phyloP scores from a whole-genome alignment of 2,329 filamentous ascomycete species.

The Arthrocladium fulminans region DNA sequence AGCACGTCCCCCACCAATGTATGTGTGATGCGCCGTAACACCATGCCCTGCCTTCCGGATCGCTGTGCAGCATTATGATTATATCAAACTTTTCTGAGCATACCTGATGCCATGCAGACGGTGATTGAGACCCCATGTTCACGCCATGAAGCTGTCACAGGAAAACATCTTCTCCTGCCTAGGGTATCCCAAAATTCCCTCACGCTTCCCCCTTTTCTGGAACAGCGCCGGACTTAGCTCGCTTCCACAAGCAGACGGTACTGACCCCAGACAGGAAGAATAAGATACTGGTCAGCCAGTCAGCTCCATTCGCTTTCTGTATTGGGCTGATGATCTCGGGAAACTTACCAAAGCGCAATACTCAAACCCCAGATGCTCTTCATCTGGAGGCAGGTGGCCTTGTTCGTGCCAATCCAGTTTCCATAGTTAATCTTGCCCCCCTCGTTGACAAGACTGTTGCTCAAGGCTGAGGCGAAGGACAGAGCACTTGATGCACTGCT shows the following conservation, averaged over 20 bases:
- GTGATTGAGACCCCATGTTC: too few relatives aligned
- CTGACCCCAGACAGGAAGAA: constrained; percentile 56
- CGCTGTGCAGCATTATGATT: neutral
- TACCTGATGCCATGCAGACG: neutral
- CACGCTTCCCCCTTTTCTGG: constrained; percentile 44
- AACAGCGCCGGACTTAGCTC: constrained; percentile 39
- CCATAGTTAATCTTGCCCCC: constrained; percentile 43
- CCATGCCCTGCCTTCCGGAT: neutral
- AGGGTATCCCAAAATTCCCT: constrained; percentile 2
- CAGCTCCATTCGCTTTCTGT: too few relatives aligned
- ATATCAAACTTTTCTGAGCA: neutral
- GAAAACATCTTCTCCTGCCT: neutral
- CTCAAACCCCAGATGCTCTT: constrained; percentile 81
- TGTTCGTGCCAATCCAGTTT: constrained; percentile 52
- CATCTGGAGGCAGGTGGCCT: constrained; percentile 67
- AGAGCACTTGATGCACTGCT: constrained; percentile 43
- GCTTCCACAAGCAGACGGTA: constrained; percentile 54
- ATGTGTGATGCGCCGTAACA: too few relatives aligned
- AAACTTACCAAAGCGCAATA: constrained; percentile 62
- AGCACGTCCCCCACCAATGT: neutral
- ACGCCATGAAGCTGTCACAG: neutral
- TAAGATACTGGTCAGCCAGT: constrained; percentile 43
- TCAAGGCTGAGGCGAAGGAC: constrained; percentile 46
- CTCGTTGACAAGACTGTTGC: constrained; percentile 43
- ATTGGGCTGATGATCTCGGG: too few relatives aligned